Percentiles rank a stretch among this genome's conserved stretches.
Evolutionary conservation across 2,329 filamentous ascomycete species (phyloP).

Genomic region (Hypoxylon sp.): DNA sequence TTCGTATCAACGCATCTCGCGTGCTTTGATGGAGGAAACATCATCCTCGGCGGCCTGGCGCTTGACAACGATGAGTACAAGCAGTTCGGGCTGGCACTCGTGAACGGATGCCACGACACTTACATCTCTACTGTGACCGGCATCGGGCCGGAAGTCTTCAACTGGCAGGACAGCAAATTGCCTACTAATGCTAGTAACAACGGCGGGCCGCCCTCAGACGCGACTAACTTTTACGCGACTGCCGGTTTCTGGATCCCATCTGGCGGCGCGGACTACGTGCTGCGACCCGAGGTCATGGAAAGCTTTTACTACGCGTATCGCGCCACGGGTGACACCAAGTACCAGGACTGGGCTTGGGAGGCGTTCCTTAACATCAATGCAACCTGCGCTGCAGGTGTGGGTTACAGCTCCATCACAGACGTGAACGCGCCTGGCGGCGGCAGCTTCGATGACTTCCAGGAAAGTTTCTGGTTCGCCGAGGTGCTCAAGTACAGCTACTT

Average conservation of each 20-base stretch:
- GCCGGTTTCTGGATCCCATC: conserved; percentile 79
- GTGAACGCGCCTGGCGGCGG: conserved; percentile 76
- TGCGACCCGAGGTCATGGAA: conserved; percentile 86
- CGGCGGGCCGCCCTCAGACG: conserved; percentile 57
- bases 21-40: conserved; percentile 88
- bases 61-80: conserved; percentile 76
- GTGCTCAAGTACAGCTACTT: conserved; percentile 87
- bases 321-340: conserved; percentile 79
- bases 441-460: conserved; percentile 76
- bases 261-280: conserved; percentile 67
- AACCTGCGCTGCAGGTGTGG: conserved; percentile 73
- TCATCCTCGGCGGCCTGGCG: conserved; percentile 82
- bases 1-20: conserved; percentile 71
- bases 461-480: conserved; percentile 91
- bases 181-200: conserved; percentile 57
- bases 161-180: conserved; percentile 66
- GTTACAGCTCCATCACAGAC: conserved; percentile 74
- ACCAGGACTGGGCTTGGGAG: conserved; percentile 87
- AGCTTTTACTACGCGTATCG: conserved; percentile 90
- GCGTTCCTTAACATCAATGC: conserved; percentile 77
- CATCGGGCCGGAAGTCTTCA: conserved; percentile 82
- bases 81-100: conserved; percentile 79
- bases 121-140: conserved; percentile 76
- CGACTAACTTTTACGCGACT: conserved; percentile 71
- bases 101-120: conserved; percentile 79